Percentiles rank a stretch among this genome's conserved stretches.
Evolutionary conservation across 1,284 basidiomycete genomes (phyloP).

Genomic region (Tausonia pullulans): DNA sequence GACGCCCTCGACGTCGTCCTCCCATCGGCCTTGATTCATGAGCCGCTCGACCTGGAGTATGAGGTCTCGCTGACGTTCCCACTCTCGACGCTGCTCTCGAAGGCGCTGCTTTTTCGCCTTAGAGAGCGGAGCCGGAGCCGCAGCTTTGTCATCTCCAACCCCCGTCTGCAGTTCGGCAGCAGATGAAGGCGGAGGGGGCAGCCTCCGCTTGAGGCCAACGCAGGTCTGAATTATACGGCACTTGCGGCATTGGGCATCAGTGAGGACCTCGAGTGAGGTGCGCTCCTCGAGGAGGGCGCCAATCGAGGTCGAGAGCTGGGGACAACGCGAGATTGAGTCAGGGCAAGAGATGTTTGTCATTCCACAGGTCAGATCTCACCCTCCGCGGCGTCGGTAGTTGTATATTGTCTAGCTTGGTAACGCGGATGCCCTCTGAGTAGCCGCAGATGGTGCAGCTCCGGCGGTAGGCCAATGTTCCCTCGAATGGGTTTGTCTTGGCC

Average conservation of each 20-base stretch:
- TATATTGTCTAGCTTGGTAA: constrained; percentile 71
- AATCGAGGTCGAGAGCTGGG: constrained; percentile 47
- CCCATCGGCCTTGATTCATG: constrained; percentile 57
- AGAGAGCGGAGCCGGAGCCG: too few relatives aligned
- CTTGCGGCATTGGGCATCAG: constrained; percentile 71
- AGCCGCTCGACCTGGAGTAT: constrained; percentile 48
- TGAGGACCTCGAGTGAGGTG: constrained; percentile 65
- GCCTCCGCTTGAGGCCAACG: constrained; percentile 38
- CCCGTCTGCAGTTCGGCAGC: too few relatives aligned
- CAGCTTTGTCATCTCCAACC: too few relatives aligned
- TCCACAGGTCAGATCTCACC: constrained; percentile 16
- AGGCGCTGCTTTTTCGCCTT: constrained; percentile 48
- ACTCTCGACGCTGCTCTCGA: constrained; percentile 46
- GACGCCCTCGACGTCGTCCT: constrained; percentile 63
- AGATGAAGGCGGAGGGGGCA: neutral
- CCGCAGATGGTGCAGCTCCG: constrained; percentile 69
- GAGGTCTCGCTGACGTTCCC: constrained; percentile 29
- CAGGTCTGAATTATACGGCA: constrained; percentile 66
- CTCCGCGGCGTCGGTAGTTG: constrained; percentile 57
- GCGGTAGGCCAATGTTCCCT: constrained; percentile 64
- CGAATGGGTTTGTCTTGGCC: neutral
- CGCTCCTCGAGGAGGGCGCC: constrained; percentile 68
- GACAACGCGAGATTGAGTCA: constrained; percentile 3
- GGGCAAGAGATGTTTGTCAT: neutral
- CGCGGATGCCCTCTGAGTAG: constrained; percentile 79